phyloP scores from a whole-genome alignment of 2,329 filamentous ascomycete genomes.

The Cadophora gregata region DNA sequence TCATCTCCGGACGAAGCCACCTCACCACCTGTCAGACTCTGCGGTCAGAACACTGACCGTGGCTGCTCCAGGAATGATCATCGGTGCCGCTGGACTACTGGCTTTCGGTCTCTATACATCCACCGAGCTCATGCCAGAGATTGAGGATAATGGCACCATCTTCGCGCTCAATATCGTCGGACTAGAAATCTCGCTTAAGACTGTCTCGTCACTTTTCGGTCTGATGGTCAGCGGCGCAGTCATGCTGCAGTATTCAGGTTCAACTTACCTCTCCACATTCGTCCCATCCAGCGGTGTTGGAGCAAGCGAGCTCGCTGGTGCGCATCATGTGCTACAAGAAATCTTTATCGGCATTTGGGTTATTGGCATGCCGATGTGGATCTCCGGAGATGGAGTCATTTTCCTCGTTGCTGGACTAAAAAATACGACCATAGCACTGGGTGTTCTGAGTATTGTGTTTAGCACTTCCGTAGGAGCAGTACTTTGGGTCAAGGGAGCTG shows the following conservation, averaged over 20 bases:
- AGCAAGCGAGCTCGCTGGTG: slow-evolving; percentile 16
- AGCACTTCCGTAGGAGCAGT: slow-evolving; percentile 28
- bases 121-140: slow-evolving; percentile 17
- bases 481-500: slow-evolving; percentile 30
- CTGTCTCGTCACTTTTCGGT: slow-evolving; percentile 34
- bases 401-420: slow-evolving; percentile 30
- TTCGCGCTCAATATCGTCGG: slow-evolving; percentile 26
- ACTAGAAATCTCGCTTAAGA: slow-evolving; percentile 27
- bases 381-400: slow-evolving; percentile 16
- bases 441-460: slow-evolving; percentile 32
- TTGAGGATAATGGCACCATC: slow-evolving; percentile 11
- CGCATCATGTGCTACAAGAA: slow-evolving; percentile 25
- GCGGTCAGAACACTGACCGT: neutral
- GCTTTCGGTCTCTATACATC: slow-evolving; percentile 33
- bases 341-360: slow-evolving; percentile 35
- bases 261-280: slow-evolving; percentile 22
- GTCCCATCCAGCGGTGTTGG: slow-evolving; percentile 8
- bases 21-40: slow-evolving; percentile 23
- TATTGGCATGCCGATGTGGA: slow-evolving; percentile 35
- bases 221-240: slow-evolving; percentile 27
- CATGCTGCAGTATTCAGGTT: slow-evolving; percentile 19
- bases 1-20: slow-evolving; percentile 20
- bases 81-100: slow-evolving; percentile 31
- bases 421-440: slow-evolving; percentile 30
- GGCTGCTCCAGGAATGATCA: slow-evolving; percentile 24